Evolutionary conservation across 2,329 filamentous ascomycete species (phyloP), one percentile per base, ranked within the genome.

Genomic region (Fusarium brachygibbosum): DNA sequence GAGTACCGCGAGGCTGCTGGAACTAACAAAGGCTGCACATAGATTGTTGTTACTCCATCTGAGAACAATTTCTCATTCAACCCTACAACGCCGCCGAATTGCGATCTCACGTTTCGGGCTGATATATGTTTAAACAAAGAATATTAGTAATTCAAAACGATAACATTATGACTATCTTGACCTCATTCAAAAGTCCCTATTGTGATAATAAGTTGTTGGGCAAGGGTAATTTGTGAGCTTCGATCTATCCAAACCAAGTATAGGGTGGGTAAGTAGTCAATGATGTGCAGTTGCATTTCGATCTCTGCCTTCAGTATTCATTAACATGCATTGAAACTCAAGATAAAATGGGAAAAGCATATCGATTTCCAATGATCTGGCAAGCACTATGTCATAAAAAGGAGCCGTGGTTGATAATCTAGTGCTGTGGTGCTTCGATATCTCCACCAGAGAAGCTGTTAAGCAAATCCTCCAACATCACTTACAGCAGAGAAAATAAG

Each of bases 211-310:
- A 37, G 23, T 40, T 9, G 14, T 19, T 28, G 7, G 14, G 11
- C 17, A 23, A 19, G 4, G 35, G 14, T 29, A 21, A 16, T 16
- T 38, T 23, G 25, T 6, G 17, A 17, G 11, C 17, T 38, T 16
- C 29, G 13, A 12, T 21, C 21, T 50, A 7, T 28, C 19, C 10
- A 16, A 28, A 2, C 19, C 17, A 14, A 10, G 42, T 60, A 40
- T 37, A 59, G 58, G 58, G 58, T 60, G 54, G 21, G 31, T 16
- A 16, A 17, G 38, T 42, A 7, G 9, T 17, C 23, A 25, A 9
- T 11, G 14, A 11, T n/a, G 5, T 12, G 14, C 21, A 19, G 12
- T 38, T 38, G 11, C 29, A 29, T 17, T n/a, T 37, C 34, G 17
- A 37, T 19, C 34, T 37, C 34, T 16, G 17, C 16, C 14, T 35